Evolutionary conservation across 2,329 filamentous ascomycete genomes (phyloP).

Genomic region (Penicillium janthinellum): DNA sequence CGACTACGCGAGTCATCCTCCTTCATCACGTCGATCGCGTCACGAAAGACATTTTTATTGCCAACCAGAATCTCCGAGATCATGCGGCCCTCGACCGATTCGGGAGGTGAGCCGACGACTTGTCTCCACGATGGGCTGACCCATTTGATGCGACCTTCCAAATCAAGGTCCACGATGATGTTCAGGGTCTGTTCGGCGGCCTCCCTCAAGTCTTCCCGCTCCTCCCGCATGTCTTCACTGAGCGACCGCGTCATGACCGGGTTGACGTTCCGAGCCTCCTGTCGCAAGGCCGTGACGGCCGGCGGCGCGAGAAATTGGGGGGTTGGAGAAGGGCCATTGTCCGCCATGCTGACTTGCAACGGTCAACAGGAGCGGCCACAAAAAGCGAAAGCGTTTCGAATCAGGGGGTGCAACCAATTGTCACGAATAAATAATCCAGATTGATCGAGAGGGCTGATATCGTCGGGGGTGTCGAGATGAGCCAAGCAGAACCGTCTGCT

Average conservation of each 20-base stretch:
- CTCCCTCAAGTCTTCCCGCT: constrained; percentile 90
- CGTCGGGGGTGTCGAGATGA: constrained; percentile 14
- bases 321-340: constrained; percentile 40
- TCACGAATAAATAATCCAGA: constrained; percentile 17
- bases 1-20: constrained; percentile 91
- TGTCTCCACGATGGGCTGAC: constrained; percentile 96
- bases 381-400: constrained; percentile 1
- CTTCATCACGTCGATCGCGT: constrained; percentile 84
- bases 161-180: constrained; percentile 89
- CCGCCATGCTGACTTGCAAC: constrained; percentile 42
- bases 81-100: constrained; percentile 71
- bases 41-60: constrained; percentile 76
- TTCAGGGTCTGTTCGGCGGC: constrained; percentile 96
- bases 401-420: constrained; percentile 1
- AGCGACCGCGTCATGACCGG: constrained; percentile 63
- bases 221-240: constrained; percentile 88
- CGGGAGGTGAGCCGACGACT: constrained; percentile 77
- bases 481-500: constrained; percentile 46
- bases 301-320: constrained; percentile 48
- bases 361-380: constrained; percentile 13
- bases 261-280: constrained; percentile 45
- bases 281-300: constrained; percentile 46
- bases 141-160: constrained; percentile 90
- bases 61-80: constrained; percentile 81
- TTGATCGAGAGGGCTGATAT: not conserved